Evolutionary conservation across 2,329 filamentous ascomycete species (phyloP), one percentile per base, ranked within the genome.

Genomic region (Hymenoscyphus fraxineus): DNA sequence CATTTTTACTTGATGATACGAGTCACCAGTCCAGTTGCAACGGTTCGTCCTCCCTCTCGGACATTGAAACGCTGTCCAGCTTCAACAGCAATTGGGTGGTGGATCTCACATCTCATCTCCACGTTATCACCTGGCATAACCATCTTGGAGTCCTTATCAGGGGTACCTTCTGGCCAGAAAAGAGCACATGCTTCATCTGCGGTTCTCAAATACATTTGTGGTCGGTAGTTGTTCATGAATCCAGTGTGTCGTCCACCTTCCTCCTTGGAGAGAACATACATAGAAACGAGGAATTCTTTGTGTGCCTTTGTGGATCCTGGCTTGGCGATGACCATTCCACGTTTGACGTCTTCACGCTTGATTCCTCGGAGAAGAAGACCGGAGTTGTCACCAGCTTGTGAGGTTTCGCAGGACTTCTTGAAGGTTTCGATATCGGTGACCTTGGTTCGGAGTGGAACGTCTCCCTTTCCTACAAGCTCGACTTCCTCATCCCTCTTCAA

Each of bases 401-500:
- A 96, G 81, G 97, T 92, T 65, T 97, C 93, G 80, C 95, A 98
- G 59, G 93, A 96, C 87, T 99, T 99, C 87, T 98, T 97, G 86
- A 99, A 99, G 71, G 94, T 99, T 85, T 99, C 95, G 73, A 99
- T 98, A 77, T 99, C 96, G 76, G 95, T 99, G 70, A 99, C 94
- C 85, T 97, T 98, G 80, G 95, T 98, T 88, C 96, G 97, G 84
- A 98, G 91, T 71, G 92, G 81, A 57, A 88, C 85, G 64, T 81
- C 80, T 72, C 89, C 88, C 83, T 95, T 96, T 77, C 95, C 95
- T 67, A 99, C 86, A 69, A 99, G 86, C 84, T 99, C 95, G 71
- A 99, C 88, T 77, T 99, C 95, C 69, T 88, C 85, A 78, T 99
- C 95, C 80, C 88, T 92, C 91, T 97, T 98, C 76, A 99, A 82